Base-by-base conservation (phyloP, 2,329 filamentous ascomycete species). In the Shiraia bambusicola region DNA sequence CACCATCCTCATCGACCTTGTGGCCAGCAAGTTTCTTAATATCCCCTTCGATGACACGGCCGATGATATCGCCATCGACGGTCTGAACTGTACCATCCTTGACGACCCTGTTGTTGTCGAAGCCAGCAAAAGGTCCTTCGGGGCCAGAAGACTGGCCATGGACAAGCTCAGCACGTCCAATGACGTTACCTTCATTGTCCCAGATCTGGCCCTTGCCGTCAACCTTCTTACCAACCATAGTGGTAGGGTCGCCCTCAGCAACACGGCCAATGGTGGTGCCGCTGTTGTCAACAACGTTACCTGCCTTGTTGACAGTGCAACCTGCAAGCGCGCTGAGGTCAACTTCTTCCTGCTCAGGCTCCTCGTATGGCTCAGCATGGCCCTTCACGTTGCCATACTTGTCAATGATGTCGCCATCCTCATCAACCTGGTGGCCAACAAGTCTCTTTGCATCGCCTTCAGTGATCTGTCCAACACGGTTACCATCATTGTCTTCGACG, bases 391-490 rank as follows among this genome's bases (percentile, higher is more conserved):
- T 81, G 42, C 79, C 82, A 60, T 88, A 90, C 65, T 82, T 83
- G 73, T 93, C 88, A 41, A 87, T 76, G 24, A 94, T 82, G 42
- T 93, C 88, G 27, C 88, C 88, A 50, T 94, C 88, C 48, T 88
- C 84, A 42, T 93, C 88, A 13, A 93, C 88, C 7, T 75, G 59
- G 33, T 87, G 84, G 12, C 88, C 88, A 27, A 84, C 80, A 1
- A 94, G 77, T 37, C 76, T 73, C 76, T 88, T 89, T 26, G 78
- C 66, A 40, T 94, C 86, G 2, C 88, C 88, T 33, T 82, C 80
- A 3, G 79, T 74, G 28, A 92, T 77, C 29, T 84, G 76, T 15
- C 88, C 88, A 34, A 93, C 86, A 16, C 86, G 76, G 49, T 87
- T 82, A 26, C 86, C 87, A 77, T 95, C 77, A 78, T 84, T 66